Conservation (phyloP, 1,284 basidiomycete genomes). For the Ustilago tritici region DNA sequence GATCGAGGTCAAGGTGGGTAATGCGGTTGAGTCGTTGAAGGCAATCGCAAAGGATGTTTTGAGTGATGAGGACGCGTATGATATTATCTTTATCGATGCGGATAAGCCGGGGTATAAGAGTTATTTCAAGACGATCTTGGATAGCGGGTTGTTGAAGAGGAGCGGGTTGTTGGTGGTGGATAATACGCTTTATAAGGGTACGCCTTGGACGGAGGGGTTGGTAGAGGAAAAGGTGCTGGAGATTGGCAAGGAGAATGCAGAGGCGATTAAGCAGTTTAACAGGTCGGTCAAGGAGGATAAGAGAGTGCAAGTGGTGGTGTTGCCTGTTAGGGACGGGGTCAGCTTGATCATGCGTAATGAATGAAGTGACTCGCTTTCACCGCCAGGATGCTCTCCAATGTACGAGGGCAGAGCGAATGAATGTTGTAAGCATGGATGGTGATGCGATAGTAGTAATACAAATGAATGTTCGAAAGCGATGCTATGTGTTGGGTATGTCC, state of each 20-base stretch:
- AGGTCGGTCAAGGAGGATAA: slow-evolving; percentile 57
- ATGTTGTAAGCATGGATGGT: neutral
- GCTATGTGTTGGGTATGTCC: neutral
- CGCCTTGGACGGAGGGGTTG: slow-evolving; percentile 46
- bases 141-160: slow-evolving; percentile 51
- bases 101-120: slow-evolving; percentile 66
- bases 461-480: neutral
- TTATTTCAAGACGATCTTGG: slow-evolving; percentile 63
- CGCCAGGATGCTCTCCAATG: too few relatives aligned
- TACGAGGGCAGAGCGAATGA: too few relatives aligned
- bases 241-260: slow-evolving; percentile 47
- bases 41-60: slow-evolving; percentile 32
- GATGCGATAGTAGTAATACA: slow-evolving; percentile 3
- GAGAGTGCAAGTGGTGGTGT: slow-evolving; percentile 56
- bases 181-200: slow-evolving; percentile 68
- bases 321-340: slow-evolving; percentile 69
- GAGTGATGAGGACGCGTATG: slow-evolving; percentile 56
- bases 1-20: slow-evolving; percentile 62
- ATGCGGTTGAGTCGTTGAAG: slow-evolving; percentile 60
- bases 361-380: neutral
- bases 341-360: slow-evolving; percentile 62
- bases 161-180: slow-evolving; percentile 67
- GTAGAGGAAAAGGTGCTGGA: slow-evolving; percentile 20
- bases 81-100: slow-evolving; percentile 70
- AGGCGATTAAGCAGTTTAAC: slow-evolving; percentile 66